phyloP scores from a whole-genome alignment of 805 yeast genomes.

The Monosporozyma solicola region DNA sequence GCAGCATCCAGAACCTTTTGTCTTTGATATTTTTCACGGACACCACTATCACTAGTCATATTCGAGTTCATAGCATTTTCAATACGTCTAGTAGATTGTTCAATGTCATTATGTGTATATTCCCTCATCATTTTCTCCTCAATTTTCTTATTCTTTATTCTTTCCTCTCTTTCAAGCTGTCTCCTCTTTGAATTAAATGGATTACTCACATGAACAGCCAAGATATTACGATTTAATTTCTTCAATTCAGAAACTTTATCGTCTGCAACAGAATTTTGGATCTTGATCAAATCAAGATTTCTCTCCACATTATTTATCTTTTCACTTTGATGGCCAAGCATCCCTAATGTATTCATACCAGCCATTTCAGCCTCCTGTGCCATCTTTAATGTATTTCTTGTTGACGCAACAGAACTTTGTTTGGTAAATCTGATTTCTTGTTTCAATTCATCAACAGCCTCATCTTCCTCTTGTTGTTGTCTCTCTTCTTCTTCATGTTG shows the following conservation, averaged over 20 bases:
- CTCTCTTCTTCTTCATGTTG: constrained; percentile 32
- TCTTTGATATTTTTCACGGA: constrained; percentile 31
- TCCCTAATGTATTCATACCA: constrained; percentile 77
- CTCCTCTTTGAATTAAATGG: constrained; percentile 83
- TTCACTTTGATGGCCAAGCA: constrained; percentile 91
- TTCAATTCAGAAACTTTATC: constrained; percentile 73
- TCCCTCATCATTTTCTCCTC: constrained; percentile 57
- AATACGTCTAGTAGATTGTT: constrained; percentile 60
- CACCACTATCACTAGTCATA: constrained; percentile 28
- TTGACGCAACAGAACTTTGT: constrained; percentile 76
- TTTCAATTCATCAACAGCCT: constrained; percentile 79
- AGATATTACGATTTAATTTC: constrained; percentile 69
- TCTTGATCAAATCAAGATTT: constrained; percentile 64
- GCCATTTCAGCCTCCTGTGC: constrained; percentile 65
- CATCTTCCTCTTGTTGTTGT: constrained; percentile 56
- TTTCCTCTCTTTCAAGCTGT: constrained; percentile 63
- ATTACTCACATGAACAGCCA: constrained; percentile 71
- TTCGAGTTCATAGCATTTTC: constrained; percentile 49
- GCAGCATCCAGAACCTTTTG: constrained; percentile 41
- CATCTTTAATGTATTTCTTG: constrained; percentile 70
- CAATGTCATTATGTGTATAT: constrained; percentile 47
- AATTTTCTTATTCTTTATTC: constrained; percentile 50
- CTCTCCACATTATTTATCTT: constrained; percentile 72
- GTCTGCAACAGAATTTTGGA: constrained; percentile 75
- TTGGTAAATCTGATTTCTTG: constrained; percentile 76